phyloP scores from a whole-genome alignment of 768 basidiomycete species.

The Mycena epipterygia region DNA sequence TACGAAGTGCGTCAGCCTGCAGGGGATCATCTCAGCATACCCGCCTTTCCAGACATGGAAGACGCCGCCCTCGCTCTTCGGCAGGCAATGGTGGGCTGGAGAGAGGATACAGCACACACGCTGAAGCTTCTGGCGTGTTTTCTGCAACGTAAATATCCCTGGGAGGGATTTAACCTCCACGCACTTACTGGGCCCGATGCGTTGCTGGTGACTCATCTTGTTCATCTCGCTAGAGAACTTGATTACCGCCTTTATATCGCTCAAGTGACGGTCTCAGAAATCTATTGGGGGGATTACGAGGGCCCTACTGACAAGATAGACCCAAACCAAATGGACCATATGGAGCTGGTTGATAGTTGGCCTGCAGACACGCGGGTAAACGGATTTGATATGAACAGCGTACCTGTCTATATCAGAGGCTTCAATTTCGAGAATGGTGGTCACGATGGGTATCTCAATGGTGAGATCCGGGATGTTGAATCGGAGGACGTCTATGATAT shows the following conservation, averaged over 20 bases:
- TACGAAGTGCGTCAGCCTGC: not conserved
- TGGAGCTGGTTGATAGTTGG: not conserved
- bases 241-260: constrained; percentile 2
- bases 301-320: not conserved
- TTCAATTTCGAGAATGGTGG: not conserved
- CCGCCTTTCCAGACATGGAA: not conserved
- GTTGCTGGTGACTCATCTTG: not conserved
- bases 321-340: not conserved
- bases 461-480: not conserved
- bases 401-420: not conserved
- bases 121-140: not conserved
- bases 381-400: not conserved
- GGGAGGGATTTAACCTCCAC: not conserved
- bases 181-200: not conserved
- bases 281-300: not conserved
- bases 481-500: not conserved
- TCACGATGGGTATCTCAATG: not conserved
- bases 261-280: not conserved
- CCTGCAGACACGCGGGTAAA: not conserved
- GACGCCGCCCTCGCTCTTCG: not conserved
- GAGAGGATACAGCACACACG: not conserved
- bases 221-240: not conserved
- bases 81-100: constrained; percentile 1
- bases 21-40: not conserved
- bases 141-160: not conserved